phyloP scores from a whole-genome alignment of 179 eudicot genomes.

The Beta corolliflora region DNA sequence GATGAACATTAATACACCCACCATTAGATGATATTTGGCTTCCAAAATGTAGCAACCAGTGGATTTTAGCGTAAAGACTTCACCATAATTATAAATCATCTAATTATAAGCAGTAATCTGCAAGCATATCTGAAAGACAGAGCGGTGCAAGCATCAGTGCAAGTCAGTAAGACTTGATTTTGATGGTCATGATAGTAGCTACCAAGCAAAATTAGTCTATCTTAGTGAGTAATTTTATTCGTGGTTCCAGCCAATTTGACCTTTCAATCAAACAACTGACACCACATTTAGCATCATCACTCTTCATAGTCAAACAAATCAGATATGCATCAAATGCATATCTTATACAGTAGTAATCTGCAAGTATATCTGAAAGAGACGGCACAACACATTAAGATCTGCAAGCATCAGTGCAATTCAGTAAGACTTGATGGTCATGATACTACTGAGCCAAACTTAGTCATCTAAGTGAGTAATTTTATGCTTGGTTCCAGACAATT shows the following conservation, averaged over 20 bases:
- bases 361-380: too few species aligned
- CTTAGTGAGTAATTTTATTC: too few species aligned
- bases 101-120: not conserved
- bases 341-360: too few species aligned
- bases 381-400: too few species aligned
- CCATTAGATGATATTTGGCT: constrained; percentile 6
- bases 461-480: not conserved
- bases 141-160: not conserved
- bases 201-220: too few species aligned
- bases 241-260: too few species aligned
- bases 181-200: not conserved
- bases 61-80: not conserved
- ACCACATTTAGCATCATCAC: too few species aligned
- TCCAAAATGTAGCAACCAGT: not conserved
- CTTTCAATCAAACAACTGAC: too few species aligned
- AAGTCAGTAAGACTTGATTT: not conserved
- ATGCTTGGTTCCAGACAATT: not conserved
- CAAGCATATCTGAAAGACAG: not conserved
- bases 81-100: not conserved
- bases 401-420: not conserved
- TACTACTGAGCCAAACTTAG: not conserved
- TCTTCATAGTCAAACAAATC: too few species aligned
- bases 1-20: not conserved
- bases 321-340: too few species aligned
- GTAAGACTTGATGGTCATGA: not conserved